These are phyloP conservation scores for Scenedesmus sp. DNA, from an alignment of 163 green algal genomes.

Conservation along the genomic window DNA sequence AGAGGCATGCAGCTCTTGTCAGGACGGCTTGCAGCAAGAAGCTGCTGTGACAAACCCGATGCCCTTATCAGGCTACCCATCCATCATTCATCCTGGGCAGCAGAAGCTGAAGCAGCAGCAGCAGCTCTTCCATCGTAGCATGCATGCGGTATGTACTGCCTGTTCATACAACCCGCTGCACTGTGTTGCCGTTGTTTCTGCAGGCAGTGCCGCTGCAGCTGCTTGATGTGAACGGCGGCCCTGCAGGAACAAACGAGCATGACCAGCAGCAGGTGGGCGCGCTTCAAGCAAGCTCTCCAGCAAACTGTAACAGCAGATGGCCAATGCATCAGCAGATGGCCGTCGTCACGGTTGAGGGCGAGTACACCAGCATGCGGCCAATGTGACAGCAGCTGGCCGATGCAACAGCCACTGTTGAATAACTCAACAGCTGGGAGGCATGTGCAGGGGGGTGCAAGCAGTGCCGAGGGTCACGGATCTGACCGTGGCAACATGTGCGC, in stretches of 20 bases:
- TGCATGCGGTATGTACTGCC: no score
- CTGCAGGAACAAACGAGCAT: constrained; percentile 16
- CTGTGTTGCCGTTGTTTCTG: not conserved
- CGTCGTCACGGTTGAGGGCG: no score
- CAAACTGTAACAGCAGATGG: no score
- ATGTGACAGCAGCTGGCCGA: no score
- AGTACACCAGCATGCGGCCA: no score
- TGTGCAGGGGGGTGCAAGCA: no score
- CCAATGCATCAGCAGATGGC: no score
- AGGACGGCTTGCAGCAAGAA: not conserved
- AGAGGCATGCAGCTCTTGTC: not conserved
- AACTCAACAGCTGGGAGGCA: no score
- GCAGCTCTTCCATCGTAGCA: not conserved
- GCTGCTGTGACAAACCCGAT: not conserved
- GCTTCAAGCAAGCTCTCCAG: no score
- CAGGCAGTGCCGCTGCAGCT: constrained; percentile 38
- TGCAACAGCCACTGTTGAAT: no score
- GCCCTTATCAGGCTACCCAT: no score
- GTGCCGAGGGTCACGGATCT: no score
- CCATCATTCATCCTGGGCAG: not conserved
- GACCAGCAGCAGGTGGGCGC: constrained; percentile 37
- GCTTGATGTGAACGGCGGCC: constrained; percentile 25
- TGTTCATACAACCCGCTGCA: not conserved
- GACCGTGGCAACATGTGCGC: not conserved
- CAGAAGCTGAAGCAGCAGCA: not conserved